Evolutionary conservation across 2,329 filamentous ascomycete species (phyloP), one percentile per base, ranked within the genome.

Genomic region (Fusarium scirpi): DNA sequence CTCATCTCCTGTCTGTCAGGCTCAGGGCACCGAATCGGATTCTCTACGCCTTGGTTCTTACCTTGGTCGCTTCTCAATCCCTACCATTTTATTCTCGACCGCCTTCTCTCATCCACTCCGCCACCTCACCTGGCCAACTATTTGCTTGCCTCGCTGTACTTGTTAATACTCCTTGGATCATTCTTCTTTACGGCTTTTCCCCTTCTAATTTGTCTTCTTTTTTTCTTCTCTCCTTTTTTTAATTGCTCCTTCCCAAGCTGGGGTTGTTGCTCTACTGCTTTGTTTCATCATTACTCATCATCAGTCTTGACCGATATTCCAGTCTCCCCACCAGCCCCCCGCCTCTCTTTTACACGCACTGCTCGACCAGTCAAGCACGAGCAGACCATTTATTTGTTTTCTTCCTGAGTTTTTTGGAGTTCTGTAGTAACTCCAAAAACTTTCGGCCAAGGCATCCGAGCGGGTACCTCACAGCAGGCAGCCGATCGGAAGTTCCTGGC

Each of bases 21-120:
- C 49, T 43, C 52, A 53, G 64, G 67, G 64, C 67, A 62, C 27
- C 63, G 54, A 65, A 67, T 69, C 51, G 58, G 67, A 58, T 63
- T 27, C 49, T 53, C 32, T 53, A 61, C 68, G 53, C 67, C 63
- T 70, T 68, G 59, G 38, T 70, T 58, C 44, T 65, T 51, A 25
- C 68, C 44, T 69, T 63, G 48, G 48, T 71, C 53, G 56, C 58
- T 56, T 71, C 65, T 54, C 58, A 47, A 71, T 57, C 65, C 62
- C 55, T 71, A 68, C 63, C 62, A 38, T 53, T 63, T 70, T 34
- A 52, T 63, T 66, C 67, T 70, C 69, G 62, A 72, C 69, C 69
- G 69, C 69, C 65, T 71, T 72, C 69, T 71, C 61, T 72, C 65
- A 57, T 58, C 61, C 62, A 71, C 68, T 72, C 69, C 69, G 60